Conservation (phyloP, 169 alveolate species). For the Eimeria maxima region DNA sequence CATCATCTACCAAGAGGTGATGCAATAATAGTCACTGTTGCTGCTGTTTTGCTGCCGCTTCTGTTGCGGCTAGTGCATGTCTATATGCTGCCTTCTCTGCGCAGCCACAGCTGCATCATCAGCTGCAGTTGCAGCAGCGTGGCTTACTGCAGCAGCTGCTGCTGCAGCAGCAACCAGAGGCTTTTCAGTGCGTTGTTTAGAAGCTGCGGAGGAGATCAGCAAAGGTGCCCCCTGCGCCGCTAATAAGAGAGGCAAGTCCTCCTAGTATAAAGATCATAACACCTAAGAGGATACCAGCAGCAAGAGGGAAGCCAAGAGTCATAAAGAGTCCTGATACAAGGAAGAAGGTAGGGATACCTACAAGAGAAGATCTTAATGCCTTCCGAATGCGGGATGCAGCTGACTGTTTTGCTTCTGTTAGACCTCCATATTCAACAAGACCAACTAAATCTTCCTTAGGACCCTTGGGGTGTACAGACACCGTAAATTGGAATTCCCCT, state of each 20-base stretch:
- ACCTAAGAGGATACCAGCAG: neutral
- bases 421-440: neutral
- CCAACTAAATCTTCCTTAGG: neutral
- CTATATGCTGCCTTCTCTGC: too few species aligned
- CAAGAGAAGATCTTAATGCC: neutral
- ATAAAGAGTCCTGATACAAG: neutral
- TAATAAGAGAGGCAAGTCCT: neutral
- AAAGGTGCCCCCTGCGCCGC: conserved; percentile 8
- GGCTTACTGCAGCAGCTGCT: neutral
- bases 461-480: neutral
- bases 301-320: neutral
- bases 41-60: too few species aligned
- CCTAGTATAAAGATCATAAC: neutral
- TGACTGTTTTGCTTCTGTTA: neutral
- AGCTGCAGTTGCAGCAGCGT: neutral
- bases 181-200: neutral
- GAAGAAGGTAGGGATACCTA: neutral
- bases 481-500: neutral
- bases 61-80: too few species aligned
- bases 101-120: neutral
- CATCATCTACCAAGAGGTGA: too few species aligned
- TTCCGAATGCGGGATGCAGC: neutral
- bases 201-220: neutral
- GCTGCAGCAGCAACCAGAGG: neutral
- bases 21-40: too few species aligned